Conservation (phyloP, 305 asterid species). For the Fraxinus dipetala region DNA sequence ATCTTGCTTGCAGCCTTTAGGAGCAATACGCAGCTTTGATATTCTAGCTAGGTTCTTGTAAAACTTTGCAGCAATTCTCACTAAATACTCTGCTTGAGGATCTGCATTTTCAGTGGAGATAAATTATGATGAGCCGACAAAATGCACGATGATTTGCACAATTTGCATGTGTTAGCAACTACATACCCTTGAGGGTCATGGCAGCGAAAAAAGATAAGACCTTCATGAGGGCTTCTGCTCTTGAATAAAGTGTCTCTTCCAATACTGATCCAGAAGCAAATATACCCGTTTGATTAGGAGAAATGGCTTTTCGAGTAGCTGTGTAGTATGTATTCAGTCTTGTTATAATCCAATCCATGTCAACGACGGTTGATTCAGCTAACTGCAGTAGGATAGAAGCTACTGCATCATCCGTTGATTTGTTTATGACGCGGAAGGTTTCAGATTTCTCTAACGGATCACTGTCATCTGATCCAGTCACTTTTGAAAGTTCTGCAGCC, state of each 20-base stretch:
- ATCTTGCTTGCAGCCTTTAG: conserved; percentile 67
- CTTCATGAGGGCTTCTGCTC: conserved; percentile 64
- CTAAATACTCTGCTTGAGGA: conserved; percentile 67
- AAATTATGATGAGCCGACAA: conserved; percentile 8
- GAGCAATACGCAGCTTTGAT: conserved; percentile 60
- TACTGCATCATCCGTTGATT: conserved; percentile 58
- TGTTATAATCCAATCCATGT: conserved; percentile 54
- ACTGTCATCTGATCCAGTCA: conserved; percentile 48
- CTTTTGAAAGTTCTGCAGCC: conserved; percentile 56
- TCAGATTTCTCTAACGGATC: conserved; percentile 49
- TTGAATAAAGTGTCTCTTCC: conserved; percentile 61
- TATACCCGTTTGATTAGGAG: conserved; percentile 39
- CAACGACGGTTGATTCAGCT: conserved; percentile 51
- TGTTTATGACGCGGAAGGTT: conserved; percentile 49
- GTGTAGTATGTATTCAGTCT: conserved; percentile 53
- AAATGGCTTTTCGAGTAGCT: conserved; percentile 51
- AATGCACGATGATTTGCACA: conserved; percentile 9
- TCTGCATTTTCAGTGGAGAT: conserved; percentile 40
- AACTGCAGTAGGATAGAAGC: conserved; percentile 56
- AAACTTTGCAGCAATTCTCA: conserved; percentile 61
- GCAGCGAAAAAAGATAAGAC: conserved; percentile 58
- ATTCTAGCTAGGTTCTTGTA: conserved; percentile 70
- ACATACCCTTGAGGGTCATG: conserved; percentile 76
- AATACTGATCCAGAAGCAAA: conserved; percentile 41
- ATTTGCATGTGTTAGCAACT: neutral